A percentile compares a stretch with the other conserved stretches of the same genome.
phyloP scores from a whole-genome alignment of 768 basidiomycete species.

The Panus rudis region DNA sequence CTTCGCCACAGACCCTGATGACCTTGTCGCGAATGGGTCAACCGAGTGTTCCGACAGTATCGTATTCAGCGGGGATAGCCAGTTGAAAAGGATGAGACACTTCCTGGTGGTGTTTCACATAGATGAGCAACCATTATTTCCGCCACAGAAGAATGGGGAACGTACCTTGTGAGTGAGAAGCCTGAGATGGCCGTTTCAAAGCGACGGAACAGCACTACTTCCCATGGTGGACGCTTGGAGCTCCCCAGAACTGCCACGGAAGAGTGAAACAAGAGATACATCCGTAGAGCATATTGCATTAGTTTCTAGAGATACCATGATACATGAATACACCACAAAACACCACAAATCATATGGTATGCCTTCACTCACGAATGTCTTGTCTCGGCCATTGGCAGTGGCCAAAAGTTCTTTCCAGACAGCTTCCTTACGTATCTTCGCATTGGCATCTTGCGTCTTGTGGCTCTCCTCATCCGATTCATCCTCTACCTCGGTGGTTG shows the following conservation, averaged over 20 bases:
- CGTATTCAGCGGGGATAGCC: constrained; percentile 68
- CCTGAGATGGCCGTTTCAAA: constrained; percentile 57
- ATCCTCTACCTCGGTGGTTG: constrained; percentile 17
- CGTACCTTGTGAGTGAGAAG: constrained; percentile 69
- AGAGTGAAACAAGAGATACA: constrained; percentile 67
- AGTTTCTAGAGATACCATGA: constrained; percentile 52
- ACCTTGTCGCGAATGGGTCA: constrained; percentile 52
- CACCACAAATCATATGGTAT: background rate
- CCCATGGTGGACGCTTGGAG: constrained; percentile 42
- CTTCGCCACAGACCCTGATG: constrained; percentile 22
- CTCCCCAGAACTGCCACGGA: constrained; percentile 41
- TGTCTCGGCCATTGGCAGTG: constrained; percentile 76
- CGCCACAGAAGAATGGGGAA: background rate
- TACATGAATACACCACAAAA: background rate
- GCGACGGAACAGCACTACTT: constrained; percentile 49
- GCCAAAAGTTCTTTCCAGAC: constrained; percentile 77
- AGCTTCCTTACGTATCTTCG: constrained; percentile 51
- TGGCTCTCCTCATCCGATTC: constrained; percentile 25
- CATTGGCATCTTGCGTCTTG: constrained; percentile 29
- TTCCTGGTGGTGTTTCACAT: constrained; percentile 41
- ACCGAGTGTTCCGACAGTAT: constrained; percentile 66
- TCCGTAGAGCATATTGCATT: constrained; percentile 74
- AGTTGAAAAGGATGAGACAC: constrained; percentile 76
- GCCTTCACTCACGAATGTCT: constrained; percentile 61
- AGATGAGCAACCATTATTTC: background rate